A percentile compares a stretch with the other conserved stretches of the same genome.
phyloP scores from a whole-genome alignment of 179 eudicot genomes.

The Gypsophila paniculata region DNA sequence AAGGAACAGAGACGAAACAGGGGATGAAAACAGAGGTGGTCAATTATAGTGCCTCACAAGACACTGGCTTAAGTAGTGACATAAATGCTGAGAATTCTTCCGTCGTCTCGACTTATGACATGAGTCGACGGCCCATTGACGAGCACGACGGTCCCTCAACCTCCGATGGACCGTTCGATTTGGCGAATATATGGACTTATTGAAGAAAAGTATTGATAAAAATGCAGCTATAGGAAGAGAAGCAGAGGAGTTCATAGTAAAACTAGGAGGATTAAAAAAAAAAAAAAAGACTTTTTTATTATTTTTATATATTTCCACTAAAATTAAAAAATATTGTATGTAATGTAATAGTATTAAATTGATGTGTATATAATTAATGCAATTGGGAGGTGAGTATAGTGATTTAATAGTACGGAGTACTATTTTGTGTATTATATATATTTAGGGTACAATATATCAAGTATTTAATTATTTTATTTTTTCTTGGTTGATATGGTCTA shows the following conservation, averaged over 20 bases:
- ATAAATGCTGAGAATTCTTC: slow-evolving; percentile 57
- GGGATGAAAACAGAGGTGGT: slow-evolving; percentile 47
- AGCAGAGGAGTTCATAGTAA: slow-evolving; percentile 22
- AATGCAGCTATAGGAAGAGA: slow-evolving; percentile 16
- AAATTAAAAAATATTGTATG: slow-evolving; percentile 18
- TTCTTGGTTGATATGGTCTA: slow-evolving; percentile 10
- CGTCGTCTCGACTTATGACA: slow-evolving; percentile 44
- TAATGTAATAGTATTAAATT: slow-evolving; percentile 21
- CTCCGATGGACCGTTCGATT: slow-evolving; percentile 44
- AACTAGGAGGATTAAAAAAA: not conserved
- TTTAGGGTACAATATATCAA: slow-evolving; percentile 20
- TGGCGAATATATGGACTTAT: slow-evolving; percentile 49
- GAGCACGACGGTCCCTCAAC: slow-evolving; percentile 45
- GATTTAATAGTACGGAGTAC: not conserved
- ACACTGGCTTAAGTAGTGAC: slow-evolving; percentile 56
- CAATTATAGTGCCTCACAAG: slow-evolving; percentile 47
- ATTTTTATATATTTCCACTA: slow-evolving; percentile 15
- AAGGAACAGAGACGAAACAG: slow-evolving; percentile 38
- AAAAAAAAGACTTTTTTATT: slow-evolving; percentile 6
- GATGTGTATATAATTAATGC: slow-evolving; percentile 33
- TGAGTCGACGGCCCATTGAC: slow-evolving; percentile 38
- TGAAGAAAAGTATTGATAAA: slow-evolving; percentile 20
- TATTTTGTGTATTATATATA: slow-evolving; percentile 20
- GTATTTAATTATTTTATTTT: slow-evolving; percentile 2
- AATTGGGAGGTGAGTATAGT: slow-evolving; percentile 24